A percentile compares a stretch with the other conserved stretches of the same genome.
Conservation (phyloP, 257 asterid species). For the Solanum etuberosum region DNA sequence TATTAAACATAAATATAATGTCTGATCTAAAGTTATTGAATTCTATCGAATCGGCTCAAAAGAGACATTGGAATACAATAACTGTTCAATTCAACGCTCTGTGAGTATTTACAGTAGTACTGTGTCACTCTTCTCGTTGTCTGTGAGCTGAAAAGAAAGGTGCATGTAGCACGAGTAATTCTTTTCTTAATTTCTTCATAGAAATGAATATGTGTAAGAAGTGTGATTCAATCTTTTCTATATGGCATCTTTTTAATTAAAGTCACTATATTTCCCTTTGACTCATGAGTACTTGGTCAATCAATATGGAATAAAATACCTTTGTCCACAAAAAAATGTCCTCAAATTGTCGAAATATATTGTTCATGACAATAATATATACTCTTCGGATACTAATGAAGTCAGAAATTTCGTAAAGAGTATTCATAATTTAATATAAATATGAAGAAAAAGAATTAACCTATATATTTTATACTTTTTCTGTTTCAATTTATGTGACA, state of each 20-base stretch:
- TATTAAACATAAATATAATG: no score
- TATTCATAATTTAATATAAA: no score
- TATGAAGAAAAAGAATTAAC: not conserved
- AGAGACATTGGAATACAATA: no score
- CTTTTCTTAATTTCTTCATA: not conserved
- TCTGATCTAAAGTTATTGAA: no score
- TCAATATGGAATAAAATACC: not conserved
- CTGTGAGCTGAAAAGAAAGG: not conserved
- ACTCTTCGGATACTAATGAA: no score
- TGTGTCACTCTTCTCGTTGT: not conserved
- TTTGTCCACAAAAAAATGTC: not conserved
- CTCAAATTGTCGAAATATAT: not conserved
- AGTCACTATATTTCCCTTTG: not conserved
- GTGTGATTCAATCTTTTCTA: not conserved
- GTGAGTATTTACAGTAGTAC: not conserved
- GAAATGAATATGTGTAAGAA: not conserved
- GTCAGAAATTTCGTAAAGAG: no score
- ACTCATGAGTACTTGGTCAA: not conserved
- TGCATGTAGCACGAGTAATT: not conserved
- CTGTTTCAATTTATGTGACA: no score
- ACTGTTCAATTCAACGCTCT: not conserved
- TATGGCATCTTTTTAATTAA: not conserved
- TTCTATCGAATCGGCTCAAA: fast-evolving
- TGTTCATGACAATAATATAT: not conserved
- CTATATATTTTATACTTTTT: no score